Base-by-base conservation (phyloP, 2,329 filamentous ascomycete genomes). In the Drechslera avenae region DNA sequence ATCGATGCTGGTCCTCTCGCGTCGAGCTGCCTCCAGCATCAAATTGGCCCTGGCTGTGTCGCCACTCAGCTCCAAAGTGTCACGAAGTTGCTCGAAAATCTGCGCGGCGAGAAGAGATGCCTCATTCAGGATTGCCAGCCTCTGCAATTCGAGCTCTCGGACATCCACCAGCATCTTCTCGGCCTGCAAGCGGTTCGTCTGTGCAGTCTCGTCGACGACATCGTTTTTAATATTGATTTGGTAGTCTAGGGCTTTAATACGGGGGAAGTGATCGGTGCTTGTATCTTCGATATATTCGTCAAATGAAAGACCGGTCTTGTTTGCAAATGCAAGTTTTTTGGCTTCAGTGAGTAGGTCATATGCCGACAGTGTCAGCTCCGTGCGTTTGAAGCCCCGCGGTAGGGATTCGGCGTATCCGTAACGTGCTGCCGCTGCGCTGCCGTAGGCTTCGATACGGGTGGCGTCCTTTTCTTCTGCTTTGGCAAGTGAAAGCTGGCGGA, bases 281-380 rank as follows among this genome's bases (percentile, higher is more conserved):
- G 19, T n/a, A 12, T 48, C 33, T 10, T 23, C 40, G 17, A 41
- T 45, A 51, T 59, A 68, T 31, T 59, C 55, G 18, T 41, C 14
- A 16, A 62, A 66, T 1, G 58, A 36, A n/a, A 60, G 40, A 34
- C 63, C 62, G 1, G 63, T 64, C 19, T 41, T 52, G n/a, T 59
- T 54, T 5, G 37, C 35, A 37, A 66, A 64, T 19, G 61, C 59
- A 10, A 67, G 46, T 37, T 68, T 55, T 23, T 64, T 67, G 23
- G 66, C 66, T 46, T 69, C 66, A 26, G 67, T 62, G 16, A 68
- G 62, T 19, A 70, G 61, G 17, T 57, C 55, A 55, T 66, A 70
- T 5, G 65, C 64, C 10, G 65, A 66, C 17, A 67, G 47, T 13
- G 46, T 60, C 19, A 66, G 57, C 7, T 51, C 50, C 5, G 48